Evolutionary conservation across 2,329 filamentous ascomycete species (phyloP).

Genomic region (Magnaporthales sp.): DNA sequence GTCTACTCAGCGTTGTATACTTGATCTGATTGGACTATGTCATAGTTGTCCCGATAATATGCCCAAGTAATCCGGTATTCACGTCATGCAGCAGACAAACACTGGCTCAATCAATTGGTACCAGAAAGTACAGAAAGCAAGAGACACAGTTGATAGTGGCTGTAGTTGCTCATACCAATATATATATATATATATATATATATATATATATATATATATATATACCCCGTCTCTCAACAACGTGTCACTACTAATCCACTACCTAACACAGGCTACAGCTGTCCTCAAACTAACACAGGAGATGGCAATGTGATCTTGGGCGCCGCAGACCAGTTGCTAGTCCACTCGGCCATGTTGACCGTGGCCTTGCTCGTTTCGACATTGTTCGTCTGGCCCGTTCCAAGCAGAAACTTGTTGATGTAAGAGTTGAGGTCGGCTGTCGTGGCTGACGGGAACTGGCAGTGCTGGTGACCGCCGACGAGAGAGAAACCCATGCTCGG

Average conservation of each 20-base stretch:
- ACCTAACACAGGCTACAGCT: neutral
- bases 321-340: constrained; percentile 21
- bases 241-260: neutral
- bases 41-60: too few relatives aligned
- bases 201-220: too few relatives aligned
- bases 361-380: constrained; percentile 22
- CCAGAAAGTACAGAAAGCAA: too few relatives aligned
- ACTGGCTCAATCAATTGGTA: too few relatives aligned
- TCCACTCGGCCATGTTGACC: constrained; percentile 26
- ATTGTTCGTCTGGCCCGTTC: constrained; percentile 18
- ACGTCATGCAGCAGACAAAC: too few relatives aligned
- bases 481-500: constrained; percentile 46
- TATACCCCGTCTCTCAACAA: neutral
- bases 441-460: constrained; percentile 40
- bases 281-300: neutral
- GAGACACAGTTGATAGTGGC: too few relatives aligned
- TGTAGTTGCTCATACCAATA: too few relatives aligned
- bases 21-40: too few relatives aligned
- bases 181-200: too few relatives aligned
- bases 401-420: constrained; percentile 40
- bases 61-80: too few relatives aligned
- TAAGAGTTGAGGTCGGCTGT: constrained; percentile 28
- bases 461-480: constrained; percentile 40
- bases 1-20: too few relatives aligned
- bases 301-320: constrained; percentile 7